Evolutionary conservation across 2,329 filamentous ascomycete genomes (phyloP), one percentile per base, ranked within the genome.

Genomic region (Stagonosporopsis cucurbitacearum): DNA sequence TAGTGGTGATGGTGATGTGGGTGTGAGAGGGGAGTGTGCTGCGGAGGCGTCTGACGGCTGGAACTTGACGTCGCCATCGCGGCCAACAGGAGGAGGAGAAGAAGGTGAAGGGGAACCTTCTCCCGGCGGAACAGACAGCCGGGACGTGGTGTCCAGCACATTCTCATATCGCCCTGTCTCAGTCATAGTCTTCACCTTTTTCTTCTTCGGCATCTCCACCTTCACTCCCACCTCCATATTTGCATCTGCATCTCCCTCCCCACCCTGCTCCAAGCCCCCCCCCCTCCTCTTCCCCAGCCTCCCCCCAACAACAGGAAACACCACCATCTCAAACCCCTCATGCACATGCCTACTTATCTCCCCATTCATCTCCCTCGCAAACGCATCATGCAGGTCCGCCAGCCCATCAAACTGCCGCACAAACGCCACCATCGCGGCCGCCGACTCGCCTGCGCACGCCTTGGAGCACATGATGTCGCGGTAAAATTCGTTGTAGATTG

Each of bases 401-500:
- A 43, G 11, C 8, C 4, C n/a, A 2, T 46, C 40, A 12, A 54
- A 54, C 6, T 9, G 19, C 4, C 22, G 13, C 2, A 54, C 26
- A 12, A 54, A 54, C n/a, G 22, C 37, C n/a, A 35, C 26, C 26
- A 54, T 49, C 4, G 45, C 52, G 2, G 9, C 12, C 17, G 40
- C 45, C 3, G 52, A 54, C 20, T 33, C 41, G 5, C 26, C 2
- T 11, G 52, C 52, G 19, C 52, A 50, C 11, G 40, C 52, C 19
- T 54, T 50, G 5, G 33, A 19, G n/a, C 40, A 54, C 52, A 50
- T 54, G 7, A 54, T 19, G 7, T 54, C 45, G 45, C 52, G 45
- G 33, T 54, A 50, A 12, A 50, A 35, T 13, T 50, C 52, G 26
- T 45, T 17, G 40, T 50, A 54, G 20, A 54, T 50, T 4, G 40